A percentile compares a stretch with the other conserved stretches of the same genome.
Evolutionary conservation across 129 eudicot species (phyloP).

Genomic region (Arctium lappa): DNA sequence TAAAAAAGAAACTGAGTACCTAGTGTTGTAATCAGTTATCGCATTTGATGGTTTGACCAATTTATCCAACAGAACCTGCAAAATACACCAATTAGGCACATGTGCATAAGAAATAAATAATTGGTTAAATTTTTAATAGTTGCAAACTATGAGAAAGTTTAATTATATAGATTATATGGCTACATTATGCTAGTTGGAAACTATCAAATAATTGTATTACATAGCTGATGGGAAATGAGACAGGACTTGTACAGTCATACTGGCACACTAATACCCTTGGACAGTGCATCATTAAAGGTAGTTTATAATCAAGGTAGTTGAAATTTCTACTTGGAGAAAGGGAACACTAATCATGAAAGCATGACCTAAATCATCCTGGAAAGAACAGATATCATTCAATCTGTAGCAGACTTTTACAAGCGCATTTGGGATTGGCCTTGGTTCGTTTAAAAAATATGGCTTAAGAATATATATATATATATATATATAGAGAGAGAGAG

Average conservation of each 20-base stretch:
- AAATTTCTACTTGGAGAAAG: no score
- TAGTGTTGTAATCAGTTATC: slow-evolving; percentile 86
- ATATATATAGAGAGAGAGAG: no score
- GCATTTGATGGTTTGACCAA: slow-evolving; percentile 90
- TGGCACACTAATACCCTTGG: no score
- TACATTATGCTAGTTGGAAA: neutral
- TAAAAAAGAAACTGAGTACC: slow-evolving; percentile 38
- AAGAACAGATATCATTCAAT: neutral
- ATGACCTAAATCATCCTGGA: neutral
- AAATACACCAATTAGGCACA: slow-evolving; percentile 19
- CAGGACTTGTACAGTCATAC: no score
- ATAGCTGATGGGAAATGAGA: neutral
- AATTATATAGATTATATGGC: no score
- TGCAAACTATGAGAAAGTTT: neutral
- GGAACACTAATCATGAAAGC: neutral
- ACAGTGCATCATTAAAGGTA: no score
- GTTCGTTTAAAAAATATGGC: neutral
- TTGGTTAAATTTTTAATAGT: neutral
- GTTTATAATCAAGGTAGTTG: no score
- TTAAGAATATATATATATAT: neutral
- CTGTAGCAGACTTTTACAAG: neutral
- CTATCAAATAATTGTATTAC: neutral
- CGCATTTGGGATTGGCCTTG: neutral
- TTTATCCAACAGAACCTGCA: slow-evolving; percentile 93
- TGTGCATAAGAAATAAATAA: slow-evolving; percentile 4